Conservation (phyloP, 306 rosid species). For the Aeschynomene evenia region DNA sequence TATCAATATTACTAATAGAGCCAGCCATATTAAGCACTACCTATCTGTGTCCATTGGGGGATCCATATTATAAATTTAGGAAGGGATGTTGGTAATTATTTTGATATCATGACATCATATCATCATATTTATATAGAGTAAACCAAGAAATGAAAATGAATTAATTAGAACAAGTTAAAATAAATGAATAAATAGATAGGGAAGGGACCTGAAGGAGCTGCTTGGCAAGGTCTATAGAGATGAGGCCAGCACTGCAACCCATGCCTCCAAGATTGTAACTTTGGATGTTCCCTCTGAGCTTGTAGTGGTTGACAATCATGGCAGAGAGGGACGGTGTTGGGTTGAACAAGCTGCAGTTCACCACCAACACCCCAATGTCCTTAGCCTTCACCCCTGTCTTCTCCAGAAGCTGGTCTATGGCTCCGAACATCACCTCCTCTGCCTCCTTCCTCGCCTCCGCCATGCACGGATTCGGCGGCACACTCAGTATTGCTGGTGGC, state of each 20-base stretch:
- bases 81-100: background rate
- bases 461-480: conserved; percentile 86
- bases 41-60: background rate
- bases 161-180: too few relatives aligned
- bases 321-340: conserved; percentile 86
- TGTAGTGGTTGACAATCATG: conserved; percentile 85
- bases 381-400: conserved; percentile 77
- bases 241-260: conserved; percentile 97
- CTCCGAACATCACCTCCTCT: conserved; percentile 86
- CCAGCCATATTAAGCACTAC: background rate
- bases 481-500: conserved; percentile 59
- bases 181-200: background rate
- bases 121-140: too few relatives aligned
- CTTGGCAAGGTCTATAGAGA: conserved; percentile 88
- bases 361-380: conserved; percentile 87
- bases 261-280: conserved; percentile 96
- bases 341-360: conserved; percentile 82
- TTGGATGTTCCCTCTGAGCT: conserved; percentile 62
- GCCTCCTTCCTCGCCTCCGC: conserved; percentile 89
- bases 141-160: background rate
- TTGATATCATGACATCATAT: background rate
- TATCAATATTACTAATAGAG: background rate
- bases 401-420: conserved; percentile 66
- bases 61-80: background rate
- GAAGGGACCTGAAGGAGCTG: conserved; percentile 79